Evolutionary conservation across 2,329 filamentous ascomycete species (phyloP), one percentile per base, ranked within the genome.

Genomic region (Beauveria brongniartii): DNA sequence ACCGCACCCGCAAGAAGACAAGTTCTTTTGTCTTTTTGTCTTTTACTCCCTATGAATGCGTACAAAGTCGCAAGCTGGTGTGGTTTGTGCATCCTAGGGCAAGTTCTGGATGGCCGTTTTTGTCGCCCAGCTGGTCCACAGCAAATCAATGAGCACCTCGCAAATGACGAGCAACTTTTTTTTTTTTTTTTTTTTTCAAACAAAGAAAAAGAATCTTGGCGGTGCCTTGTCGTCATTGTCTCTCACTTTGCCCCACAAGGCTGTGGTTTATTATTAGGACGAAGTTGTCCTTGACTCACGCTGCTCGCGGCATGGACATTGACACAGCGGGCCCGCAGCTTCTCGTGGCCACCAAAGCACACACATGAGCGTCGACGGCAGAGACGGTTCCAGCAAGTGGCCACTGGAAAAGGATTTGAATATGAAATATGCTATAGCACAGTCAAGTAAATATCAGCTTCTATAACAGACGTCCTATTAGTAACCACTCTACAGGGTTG

Each of bases 301-400:
- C 73, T 79, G 26, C 28, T 30, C 28, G 77, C 78, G 47, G 91
- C 63, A 92, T 93, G 84, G 90, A 93, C 73, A 74, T 63, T 63
- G 81, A 85, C 59, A 92, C 10, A 10, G 30, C 89, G 0, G 90
- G 91, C n/a, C 7, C 83, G 89, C 51, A 56, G 68, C 40, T 69
- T 69, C 52, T 67, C 69, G 60, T 62, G 65, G 41, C 9, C 10
- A 67, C 37, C 65, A 0, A 34, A 64, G 26, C 26, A 1, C 67
- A 3, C n/a, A n/a, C n/a, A 65, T 70, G 46, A 68, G 67, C 59
- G 65, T 64, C 7, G 64, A 69, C 57, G 67, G 69, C 58, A 65
- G 65, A 14, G 68, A 69, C 53, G 67, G 68, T 59, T 59, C 65
- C 46, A 41, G 62, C 41, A 18, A 47, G 3, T 70, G 69, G 68